Evolutionary conservation across 805 yeast genomes (phyloP).

Genomic region (Candida piceae): DNA sequence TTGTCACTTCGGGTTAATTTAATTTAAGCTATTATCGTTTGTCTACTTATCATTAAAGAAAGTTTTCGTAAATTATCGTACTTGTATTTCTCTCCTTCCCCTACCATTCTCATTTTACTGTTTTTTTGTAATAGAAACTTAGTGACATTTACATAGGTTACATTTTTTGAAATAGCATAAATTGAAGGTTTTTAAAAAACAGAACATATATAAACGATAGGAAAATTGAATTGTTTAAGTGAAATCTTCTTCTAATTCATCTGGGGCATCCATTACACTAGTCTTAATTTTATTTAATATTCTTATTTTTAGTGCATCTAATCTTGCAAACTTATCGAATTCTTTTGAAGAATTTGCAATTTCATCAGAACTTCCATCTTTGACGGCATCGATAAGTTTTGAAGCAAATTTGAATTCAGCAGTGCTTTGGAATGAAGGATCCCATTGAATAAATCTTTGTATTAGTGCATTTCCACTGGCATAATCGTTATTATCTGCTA

Average conservation of each 20-base stretch:
- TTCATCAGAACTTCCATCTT: conserved; percentile 72
- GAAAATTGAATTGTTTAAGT: no score
- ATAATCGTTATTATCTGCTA: conserved; percentile 72
- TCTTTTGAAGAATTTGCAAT: conserved; percentile 72
- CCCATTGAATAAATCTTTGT: conserved; percentile 61
- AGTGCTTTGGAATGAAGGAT: conserved; percentile 67
- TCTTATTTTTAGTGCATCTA: conserved; percentile 88
- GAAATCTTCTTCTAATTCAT: conserved; percentile 31
- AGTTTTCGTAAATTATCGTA: no score
- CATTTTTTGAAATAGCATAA: no score
- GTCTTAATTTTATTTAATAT: conserved; percentile 77
- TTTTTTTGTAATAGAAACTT: no score
- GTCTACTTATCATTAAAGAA: no score
- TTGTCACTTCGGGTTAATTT: conserved; percentile 1
- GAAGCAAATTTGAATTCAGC: conserved; percentile 69
- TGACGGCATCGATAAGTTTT: conserved; percentile 67
- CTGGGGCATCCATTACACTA: conserved; percentile 27
- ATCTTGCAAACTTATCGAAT: conserved; percentile 80
- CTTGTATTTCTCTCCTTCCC: no score
- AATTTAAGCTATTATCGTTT: neutral
- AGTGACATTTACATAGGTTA: no score
- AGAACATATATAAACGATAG: no score
- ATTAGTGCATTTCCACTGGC: conserved; percentile 80
- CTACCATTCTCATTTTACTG: no score
- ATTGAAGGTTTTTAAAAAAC: no score